Conservation (phyloP, 2,329 filamentous ascomycete species). For the Aspergillus terreus region DNA sequence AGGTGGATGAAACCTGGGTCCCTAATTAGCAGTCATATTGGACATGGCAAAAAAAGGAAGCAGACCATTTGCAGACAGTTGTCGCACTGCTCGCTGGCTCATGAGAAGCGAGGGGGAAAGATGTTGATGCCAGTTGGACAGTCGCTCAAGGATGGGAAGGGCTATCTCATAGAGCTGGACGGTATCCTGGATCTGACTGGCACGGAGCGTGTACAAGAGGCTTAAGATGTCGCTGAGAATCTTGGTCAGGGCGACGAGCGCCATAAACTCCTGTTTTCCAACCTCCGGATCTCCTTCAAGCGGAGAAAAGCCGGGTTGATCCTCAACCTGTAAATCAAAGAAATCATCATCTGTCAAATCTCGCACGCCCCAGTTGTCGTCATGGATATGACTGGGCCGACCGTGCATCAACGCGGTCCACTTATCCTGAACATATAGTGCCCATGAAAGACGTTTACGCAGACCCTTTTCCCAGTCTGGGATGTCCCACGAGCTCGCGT, state of each 20-base stretch:
- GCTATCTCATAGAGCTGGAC: conserved; percentile 7
- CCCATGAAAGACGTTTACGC: conserved; percentile 61
- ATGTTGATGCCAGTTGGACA: conserved; percentile 10
- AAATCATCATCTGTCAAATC: conserved; percentile 46
- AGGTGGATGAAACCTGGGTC: too few species aligned
- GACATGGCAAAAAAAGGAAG: conserved; percentile 8
- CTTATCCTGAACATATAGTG: conserved; percentile 61
- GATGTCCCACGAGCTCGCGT: background rate
- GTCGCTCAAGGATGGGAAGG: conserved; percentile 4
- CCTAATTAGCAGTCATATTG: too few species aligned
- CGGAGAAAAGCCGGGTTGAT: conserved; percentile 16
- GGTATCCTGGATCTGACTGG: conserved; percentile 6
- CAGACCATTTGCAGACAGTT: conserved; percentile 9
- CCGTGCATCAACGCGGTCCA: conserved; percentile 52
- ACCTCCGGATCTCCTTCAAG: conserved; percentile 3
- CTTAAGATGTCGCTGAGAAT: conserved; percentile 10
- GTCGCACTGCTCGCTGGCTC: conserved; percentile 4
- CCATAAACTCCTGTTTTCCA: conserved; percentile 7
- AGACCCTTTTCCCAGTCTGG: conserved; percentile 58
- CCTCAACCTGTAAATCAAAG: conserved; percentile 21
- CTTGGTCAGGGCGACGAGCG: conserved; percentile 10
- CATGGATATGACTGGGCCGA: conserved; percentile 43
- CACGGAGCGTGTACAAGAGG: conserved; percentile 10
- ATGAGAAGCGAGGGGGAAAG: conserved; percentile 6
- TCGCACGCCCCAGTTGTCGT: conserved; percentile 55